Percentiles rank a stretch among this genome's conserved stretches.
Evolutionary conservation across 495 filamentous ascomycete species (phyloP).

Genomic region (Polyplosphaeria fusca): DNA sequence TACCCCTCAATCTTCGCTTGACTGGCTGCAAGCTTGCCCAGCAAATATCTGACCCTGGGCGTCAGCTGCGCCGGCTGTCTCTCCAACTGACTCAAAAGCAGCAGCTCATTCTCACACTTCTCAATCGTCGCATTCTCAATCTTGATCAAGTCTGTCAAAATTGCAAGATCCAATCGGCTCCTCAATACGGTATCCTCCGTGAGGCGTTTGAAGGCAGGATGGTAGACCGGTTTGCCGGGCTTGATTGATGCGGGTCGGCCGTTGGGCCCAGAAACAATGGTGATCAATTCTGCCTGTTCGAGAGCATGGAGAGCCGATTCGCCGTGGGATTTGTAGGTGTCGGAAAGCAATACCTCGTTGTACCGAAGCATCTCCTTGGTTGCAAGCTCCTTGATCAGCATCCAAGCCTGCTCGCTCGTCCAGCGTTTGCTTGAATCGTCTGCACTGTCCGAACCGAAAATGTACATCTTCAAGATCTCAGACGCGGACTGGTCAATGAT

Average conservation of each 20-base stretch:
- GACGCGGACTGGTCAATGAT: conserved; percentile 84
- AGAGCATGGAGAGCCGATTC: conserved; percentile 74
- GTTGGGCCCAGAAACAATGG: conserved; percentile 59
- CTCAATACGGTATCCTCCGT: conserved; percentile 68
- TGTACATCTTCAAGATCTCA: conserved; percentile 91
- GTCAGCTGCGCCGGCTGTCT: conserved; percentile 61
- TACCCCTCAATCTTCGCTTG: conserved; percentile 73
- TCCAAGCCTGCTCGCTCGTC: conserved; percentile 85
- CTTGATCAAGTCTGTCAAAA: conserved; percentile 63
- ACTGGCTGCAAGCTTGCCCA: conserved; percentile 64
- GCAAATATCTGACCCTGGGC: conserved; percentile 64
- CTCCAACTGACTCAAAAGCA: conserved; percentile 53
- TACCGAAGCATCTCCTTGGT: conserved; percentile 62
- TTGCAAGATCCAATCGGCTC: conserved; percentile 68
- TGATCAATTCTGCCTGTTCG: conserved; percentile 84
- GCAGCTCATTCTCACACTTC: conserved; percentile 77
- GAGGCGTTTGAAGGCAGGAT: conserved; percentile 71
- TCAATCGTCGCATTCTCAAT: conserved; percentile 71
- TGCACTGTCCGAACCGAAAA: conserved; percentile 55
- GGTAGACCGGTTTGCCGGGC: conserved; percentile 84
- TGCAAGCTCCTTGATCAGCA: conserved; percentile 72
- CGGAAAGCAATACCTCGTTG: conserved; percentile 74
- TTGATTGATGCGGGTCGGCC: conserved; percentile 74
- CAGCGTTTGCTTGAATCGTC: conserved; percentile 51
- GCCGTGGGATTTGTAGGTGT: conserved; percentile 65